Evolutionary conservation across 805 yeast genomes (phyloP).

Genomic region (Millerozyma miso): DNA sequence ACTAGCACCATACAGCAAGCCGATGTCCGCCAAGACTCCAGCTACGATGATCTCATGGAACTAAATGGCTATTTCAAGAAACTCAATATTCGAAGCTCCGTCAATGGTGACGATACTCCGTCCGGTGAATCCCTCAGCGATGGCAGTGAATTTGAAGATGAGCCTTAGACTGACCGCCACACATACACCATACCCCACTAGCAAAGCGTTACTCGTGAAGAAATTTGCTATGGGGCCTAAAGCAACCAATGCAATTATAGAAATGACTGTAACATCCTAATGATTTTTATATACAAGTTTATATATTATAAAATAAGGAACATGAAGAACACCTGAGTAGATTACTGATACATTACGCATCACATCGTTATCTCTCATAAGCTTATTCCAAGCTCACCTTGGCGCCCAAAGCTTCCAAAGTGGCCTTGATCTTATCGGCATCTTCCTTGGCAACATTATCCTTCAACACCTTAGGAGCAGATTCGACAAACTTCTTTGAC

Average conservation of each 20-base stretch:
- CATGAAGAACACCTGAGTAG: not conserved
- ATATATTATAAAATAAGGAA: not conserved
- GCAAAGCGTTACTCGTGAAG: too few relatives aligned
- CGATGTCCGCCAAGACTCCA: not conserved
- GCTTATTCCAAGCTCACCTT: constrained; percentile 79
- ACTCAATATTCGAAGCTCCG: too few relatives aligned
- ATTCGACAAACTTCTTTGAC: constrained; percentile 95
- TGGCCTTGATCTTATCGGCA: constrained; percentile 91
- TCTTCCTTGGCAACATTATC: constrained; percentile 97
- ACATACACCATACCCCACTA: too few relatives aligned
- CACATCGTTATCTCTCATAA: not conserved
- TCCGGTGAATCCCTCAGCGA: constrained; percentile 1
- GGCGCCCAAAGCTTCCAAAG: constrained; percentile 93
- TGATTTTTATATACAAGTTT: not conserved
- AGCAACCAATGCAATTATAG: not conserved
- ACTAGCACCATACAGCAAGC: too few relatives aligned
- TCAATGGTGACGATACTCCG: not conserved
- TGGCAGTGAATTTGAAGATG: constrained; percentile 13
- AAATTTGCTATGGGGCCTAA: too few relatives aligned
- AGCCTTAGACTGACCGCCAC: not conserved
- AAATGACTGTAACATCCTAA: not conserved
- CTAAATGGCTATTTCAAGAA: too few relatives aligned
- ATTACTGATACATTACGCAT: not conserved
- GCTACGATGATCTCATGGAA: not conserved
- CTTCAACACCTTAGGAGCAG: constrained; percentile 94